Percentiles rank a stretch among this genome's conserved stretches.
Conservation (phyloP, 1,139 yeast genomes). For the Lodderomyces jiufengensis region DNA sequence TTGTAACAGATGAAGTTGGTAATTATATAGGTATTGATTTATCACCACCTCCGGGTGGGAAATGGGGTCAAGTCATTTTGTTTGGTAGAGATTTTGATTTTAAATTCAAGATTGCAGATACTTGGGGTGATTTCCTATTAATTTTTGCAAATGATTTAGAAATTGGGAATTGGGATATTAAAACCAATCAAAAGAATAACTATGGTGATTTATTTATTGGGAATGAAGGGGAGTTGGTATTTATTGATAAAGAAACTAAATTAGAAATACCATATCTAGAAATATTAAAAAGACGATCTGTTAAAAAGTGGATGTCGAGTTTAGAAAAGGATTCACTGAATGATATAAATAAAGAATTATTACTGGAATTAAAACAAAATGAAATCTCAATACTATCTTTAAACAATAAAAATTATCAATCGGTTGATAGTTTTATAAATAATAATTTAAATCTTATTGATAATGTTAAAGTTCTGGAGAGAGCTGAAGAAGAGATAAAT, state of each 20-base stretch:
- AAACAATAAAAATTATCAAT: constrained; percentile 16
- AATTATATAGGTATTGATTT: constrained; percentile 87
- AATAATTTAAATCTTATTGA: constrained; percentile 21
- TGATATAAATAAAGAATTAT: constrained; percentile 20
- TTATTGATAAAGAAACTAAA: constrained; percentile 44
- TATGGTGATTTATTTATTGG: constrained; percentile 57
- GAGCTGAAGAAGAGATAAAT: neutral
- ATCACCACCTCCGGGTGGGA: constrained; percentile 64
- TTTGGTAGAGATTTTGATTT: constrained; percentile 90
- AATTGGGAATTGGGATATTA: constrained; percentile 67
- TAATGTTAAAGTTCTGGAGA: constrained; percentile 6
- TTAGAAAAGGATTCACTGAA: constrained; percentile 15
- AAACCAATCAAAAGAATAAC: constrained; percentile 43
- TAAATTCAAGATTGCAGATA: constrained; percentile 72
- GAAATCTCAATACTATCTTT: constrained; percentile 20
- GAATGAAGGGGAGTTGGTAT: constrained; percentile 68
- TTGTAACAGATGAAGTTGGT: constrained; percentile 83
- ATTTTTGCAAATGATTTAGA: constrained; percentile 83
- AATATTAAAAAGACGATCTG: constrained; percentile 44
- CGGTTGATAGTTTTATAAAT: constrained; percentile 29
- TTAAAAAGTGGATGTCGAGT: constrained; percentile 31
- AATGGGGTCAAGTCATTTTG: constrained; percentile 77
- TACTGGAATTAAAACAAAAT: constrained; percentile 22
- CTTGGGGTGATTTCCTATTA: constrained; percentile 81
- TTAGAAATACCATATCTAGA: constrained; percentile 61